These are phyloP conservation scores for Prunus yedoensis DNA, from an alignment of 331 rosid species.

Conservation along the genomic window DNA sequence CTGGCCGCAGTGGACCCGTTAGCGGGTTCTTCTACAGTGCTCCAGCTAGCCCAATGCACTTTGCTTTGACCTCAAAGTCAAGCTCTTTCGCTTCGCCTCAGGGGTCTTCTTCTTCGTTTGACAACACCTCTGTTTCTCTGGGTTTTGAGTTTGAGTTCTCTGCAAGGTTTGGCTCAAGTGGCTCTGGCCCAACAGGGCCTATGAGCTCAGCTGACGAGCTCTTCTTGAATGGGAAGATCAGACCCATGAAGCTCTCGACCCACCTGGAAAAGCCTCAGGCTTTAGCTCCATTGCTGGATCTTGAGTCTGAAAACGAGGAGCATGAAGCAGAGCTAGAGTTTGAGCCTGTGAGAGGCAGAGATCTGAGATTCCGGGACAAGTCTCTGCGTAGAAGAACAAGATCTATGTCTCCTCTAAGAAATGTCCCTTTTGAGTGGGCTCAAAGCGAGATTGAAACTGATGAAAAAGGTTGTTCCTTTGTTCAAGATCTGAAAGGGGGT, in stretches of 20 bases:
- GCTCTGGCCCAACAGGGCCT: conserved; percentile 44
- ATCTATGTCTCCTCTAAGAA: conserved; percentile 88
- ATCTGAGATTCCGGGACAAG: conserved; percentile 69
- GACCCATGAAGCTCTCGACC: conserved; percentile 82
- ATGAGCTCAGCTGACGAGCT: conserved; percentile 97
- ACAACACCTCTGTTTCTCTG: conserved; percentile 33
- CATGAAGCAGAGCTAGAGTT: conserved; percentile 14
- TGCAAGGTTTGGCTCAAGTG: conserved; percentile 56
- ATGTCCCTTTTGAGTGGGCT: conserved; percentile 47
- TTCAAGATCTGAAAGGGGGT: neutral
- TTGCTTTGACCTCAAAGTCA: conserved; percentile 42
- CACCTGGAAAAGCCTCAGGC: conserved; percentile 80
- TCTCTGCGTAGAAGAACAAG: conserved; percentile 81
- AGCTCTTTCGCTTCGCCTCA: conserved; percentile 17
- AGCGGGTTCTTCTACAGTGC: conserved; percentile 86
- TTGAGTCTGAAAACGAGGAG: conserved; percentile 53
- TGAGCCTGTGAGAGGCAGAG: conserved; percentile 67
- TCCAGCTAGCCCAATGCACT: conserved; percentile 96
- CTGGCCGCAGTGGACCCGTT: conserved; percentile 46
- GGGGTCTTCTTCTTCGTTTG: conserved; percentile 16
- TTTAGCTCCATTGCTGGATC: conserved; percentile 75
- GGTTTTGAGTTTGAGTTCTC: conserved; percentile 88
- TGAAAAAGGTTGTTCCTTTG: neutral
- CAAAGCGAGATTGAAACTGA: conserved; percentile 34
- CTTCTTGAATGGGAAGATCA: conserved; percentile 90